These are phyloP conservation scores for Aurantiochytrium sp. DNA, from an alignment of 108 stramenopile species.

Conservation along the genomic window DNA sequence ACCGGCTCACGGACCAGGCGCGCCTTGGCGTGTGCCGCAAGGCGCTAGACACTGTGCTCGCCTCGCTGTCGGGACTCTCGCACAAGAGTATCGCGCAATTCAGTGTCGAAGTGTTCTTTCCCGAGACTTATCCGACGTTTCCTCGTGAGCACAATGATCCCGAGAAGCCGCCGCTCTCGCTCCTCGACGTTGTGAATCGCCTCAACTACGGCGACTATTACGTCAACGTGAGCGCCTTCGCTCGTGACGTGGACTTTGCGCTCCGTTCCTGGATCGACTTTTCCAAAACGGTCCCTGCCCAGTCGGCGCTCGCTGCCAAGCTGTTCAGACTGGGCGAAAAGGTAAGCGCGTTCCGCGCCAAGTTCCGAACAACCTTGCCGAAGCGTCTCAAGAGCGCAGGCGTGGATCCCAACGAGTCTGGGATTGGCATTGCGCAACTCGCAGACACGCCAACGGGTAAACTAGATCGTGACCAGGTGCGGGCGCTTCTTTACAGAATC, in stretches of 20 bases:
- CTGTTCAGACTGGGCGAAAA: neutral
- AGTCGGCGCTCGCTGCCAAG: neutral
- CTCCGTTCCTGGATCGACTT: neutral
- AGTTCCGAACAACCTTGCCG: neutral
- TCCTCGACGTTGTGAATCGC: neutral
- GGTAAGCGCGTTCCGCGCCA: neutral
- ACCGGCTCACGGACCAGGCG: neutral
- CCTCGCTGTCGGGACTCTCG: neutral
- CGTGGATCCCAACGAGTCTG: neutral
- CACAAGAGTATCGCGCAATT: neutral
- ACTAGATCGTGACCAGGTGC: neutral
- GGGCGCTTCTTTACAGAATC: neutral
- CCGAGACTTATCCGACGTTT: neutral
- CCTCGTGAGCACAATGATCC: neutral
- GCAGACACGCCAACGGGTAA: neutral
- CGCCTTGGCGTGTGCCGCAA: neutral
- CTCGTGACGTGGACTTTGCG: neutral
- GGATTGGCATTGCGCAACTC: neutral
- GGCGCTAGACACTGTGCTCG: neutral
- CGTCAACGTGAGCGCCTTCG: neutral
- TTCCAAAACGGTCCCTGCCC: too few species aligned
- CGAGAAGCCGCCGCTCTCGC: neutral
- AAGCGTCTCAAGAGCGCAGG: neutral
- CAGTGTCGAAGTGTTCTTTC: neutral
- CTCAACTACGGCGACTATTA: slow-evolving; percentile 5